Evolutionary conservation across 345 rosid genomes (phyloP).

Genomic region (Cardamine chenopodiifolia): DNA sequence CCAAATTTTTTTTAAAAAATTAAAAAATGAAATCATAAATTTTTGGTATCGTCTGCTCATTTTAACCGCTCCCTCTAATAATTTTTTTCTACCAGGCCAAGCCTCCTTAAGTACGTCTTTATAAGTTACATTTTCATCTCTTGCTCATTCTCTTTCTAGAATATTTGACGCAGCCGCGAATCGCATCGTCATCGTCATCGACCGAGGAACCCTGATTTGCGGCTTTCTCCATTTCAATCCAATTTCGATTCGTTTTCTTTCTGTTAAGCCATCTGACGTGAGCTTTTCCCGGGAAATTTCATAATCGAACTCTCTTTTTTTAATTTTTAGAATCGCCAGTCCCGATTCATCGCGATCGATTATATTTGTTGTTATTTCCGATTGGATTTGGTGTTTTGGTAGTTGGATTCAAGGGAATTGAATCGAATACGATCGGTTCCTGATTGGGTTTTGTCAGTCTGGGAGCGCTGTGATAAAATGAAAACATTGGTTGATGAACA

Average conservation of each 20-base stretch:
- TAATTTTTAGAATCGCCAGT: background rate
- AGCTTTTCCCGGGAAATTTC: constrained; percentile 29
- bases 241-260: constrained; percentile 32
- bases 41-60: constrained; percentile 6
- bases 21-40: background rate
- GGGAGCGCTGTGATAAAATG: constrained; percentile 26
- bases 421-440: constrained; percentile 36
- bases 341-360: constrained; percentile 38
- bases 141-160: constrained; percentile 33
- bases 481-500: constrained; percentile 40
- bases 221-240: constrained; percentile 24
- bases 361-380: background rate
- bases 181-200: constrained; percentile 47
- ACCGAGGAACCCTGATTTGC: constrained; percentile 31
- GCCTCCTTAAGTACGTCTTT: constrained; percentile 9
- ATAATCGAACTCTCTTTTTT: constrained; percentile 1
- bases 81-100: background rate
- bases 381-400: constrained; percentile 23
- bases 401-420: constrained; percentile 24
- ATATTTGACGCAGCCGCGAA: constrained; percentile 44
- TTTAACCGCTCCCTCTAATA: constrained; percentile 29
- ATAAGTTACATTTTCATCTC: constrained; percentile 24
- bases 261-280: background rate
- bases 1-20: too few species aligned
- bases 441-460: constrained; percentile 27